phyloP scores from a whole-genome alignment of 225 moss, liverwort and hornwort genomes.

The Antitrichia curtipendula region DNA sequence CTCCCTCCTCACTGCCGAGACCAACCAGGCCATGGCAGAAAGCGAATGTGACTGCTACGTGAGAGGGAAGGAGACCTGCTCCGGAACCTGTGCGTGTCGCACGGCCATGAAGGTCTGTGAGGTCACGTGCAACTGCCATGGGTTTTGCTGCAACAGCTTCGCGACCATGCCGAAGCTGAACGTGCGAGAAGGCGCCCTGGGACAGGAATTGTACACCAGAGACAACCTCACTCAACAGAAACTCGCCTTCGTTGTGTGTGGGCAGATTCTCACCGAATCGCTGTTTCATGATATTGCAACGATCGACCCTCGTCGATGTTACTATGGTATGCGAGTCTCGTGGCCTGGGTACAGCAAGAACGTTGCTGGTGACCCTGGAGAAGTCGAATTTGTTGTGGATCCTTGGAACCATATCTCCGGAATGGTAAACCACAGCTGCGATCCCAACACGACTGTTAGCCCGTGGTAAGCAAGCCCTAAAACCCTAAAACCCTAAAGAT shows the following conservation, averaged over 20 bases:
- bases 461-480: constrained; percentile 15
- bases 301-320: neutral
- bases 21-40: constrained; percentile 6
- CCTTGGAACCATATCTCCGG: constrained; percentile 15
- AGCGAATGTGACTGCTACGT: constrained; percentile 9
- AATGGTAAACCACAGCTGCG: constrained; percentile 27
- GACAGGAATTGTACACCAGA: constrained; percentile 14
- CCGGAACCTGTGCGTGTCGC: constrained; percentile 12
- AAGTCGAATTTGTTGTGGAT: constrained; percentile 25
- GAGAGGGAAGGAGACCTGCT: constrained; percentile 27
- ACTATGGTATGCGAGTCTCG: constrained; percentile 18
- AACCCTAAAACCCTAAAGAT: neutral
- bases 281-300: neutral
- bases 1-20: neutral
- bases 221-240: constrained; percentile 9
- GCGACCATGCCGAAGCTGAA: constrained; percentile 22
- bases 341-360: constrained; percentile 5
- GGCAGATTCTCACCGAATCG: constrained; percentile 11
- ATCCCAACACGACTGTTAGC: constrained; percentile 15
- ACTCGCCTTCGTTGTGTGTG: constrained; percentile 24
- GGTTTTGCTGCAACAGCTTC: constrained; percentile 39
- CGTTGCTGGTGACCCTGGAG: constrained; percentile 2
- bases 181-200: constrained; percentile 13
- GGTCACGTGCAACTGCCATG: constrained; percentile 28
- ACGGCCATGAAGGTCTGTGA: constrained; percentile 18